Conservation (phyloP, 2,329 filamentous ascomycete species). For the Ascochyta pisi region DNA sequence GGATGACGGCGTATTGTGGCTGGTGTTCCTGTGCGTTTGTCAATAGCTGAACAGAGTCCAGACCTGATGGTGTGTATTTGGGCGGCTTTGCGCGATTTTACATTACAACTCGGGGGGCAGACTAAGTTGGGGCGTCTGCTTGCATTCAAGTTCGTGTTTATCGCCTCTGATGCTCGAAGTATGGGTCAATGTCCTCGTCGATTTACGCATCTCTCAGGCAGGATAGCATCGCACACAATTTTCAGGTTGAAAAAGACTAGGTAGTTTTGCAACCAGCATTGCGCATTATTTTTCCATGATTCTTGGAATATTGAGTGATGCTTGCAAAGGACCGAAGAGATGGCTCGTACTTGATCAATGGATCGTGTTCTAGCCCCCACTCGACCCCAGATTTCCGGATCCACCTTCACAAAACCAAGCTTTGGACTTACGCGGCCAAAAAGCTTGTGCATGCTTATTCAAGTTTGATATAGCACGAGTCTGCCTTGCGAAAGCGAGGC, state of each 20-base stretch:
- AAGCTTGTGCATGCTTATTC: slow-evolving; percentile 12
- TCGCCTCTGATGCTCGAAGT: not conserved
- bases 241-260: no score
- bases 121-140: not conserved
- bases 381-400: slow-evolving; percentile 7
- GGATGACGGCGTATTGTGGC: slow-evolving; percentile 5
- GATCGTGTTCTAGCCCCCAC: slow-evolving; percentile 5
- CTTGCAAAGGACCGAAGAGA: not conserved
- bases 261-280: no score
- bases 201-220: not conserved
- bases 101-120: not conserved
- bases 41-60: not conserved
- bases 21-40: slow-evolving; percentile 4
- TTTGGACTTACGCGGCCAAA: slow-evolving; percentile 4
- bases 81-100: slow-evolving; percentile 13
- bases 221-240: not conserved
- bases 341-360: not conserved
- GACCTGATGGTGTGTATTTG: not conserved
- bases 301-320: not conserved
- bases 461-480: not conserved
- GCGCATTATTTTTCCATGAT: no score
- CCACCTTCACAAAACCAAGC: slow-evolving; percentile 11
- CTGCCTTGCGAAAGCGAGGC: not conserved
- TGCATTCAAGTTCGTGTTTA: not conserved
- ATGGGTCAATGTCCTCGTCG: not conserved